Conservation (phyloP, 257 asterid species). For the Cynanchum wilfordii region DNA sequence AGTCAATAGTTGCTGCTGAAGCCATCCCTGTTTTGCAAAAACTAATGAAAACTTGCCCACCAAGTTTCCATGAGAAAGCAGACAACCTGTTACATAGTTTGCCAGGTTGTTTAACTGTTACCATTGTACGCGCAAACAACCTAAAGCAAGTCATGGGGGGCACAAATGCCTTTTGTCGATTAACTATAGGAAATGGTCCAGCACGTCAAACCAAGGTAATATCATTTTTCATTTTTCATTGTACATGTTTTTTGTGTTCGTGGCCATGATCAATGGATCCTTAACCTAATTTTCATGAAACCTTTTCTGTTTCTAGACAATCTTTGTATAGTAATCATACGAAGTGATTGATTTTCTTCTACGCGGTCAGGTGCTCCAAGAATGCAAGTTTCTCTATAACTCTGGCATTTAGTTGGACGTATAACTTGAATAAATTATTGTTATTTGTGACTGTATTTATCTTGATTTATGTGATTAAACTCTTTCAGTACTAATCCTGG, state of each 20-base stretch:
- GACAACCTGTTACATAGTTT: conserved; percentile 65
- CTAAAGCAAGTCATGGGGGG: conserved; percentile 68
- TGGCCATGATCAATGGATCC: neutral
- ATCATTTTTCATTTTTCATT: neutral
- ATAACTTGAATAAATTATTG: neutral
- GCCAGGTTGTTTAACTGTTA: conserved; percentile 88
- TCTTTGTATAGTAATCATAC: neutral
- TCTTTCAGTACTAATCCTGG: neutral
- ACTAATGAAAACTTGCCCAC: conserved; percentile 58
- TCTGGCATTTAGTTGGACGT: neutral
- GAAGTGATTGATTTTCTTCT: neutral
- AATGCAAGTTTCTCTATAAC: neutral
- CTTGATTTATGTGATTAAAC: neutral
- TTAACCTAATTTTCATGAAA: neutral
- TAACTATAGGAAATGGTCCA: conserved; percentile 71
- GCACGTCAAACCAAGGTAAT: conserved; percentile 75
- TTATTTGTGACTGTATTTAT: neutral
- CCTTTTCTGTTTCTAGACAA: neutral
- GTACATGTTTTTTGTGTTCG: neutral
- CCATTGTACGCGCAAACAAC: conserved; percentile 58
- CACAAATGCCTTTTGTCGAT: conserved; percentile 65
- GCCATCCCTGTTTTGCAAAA: conserved; percentile 76
- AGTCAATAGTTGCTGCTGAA: conserved; percentile 74
- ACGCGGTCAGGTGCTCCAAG: neutral
- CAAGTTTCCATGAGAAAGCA: conserved; percentile 60